Evolutionary conservation across 2,329 filamentous ascomycete species (phyloP), one percentile per base, ranked within the genome.

Genomic region (Gyromitra esculenta): DNA sequence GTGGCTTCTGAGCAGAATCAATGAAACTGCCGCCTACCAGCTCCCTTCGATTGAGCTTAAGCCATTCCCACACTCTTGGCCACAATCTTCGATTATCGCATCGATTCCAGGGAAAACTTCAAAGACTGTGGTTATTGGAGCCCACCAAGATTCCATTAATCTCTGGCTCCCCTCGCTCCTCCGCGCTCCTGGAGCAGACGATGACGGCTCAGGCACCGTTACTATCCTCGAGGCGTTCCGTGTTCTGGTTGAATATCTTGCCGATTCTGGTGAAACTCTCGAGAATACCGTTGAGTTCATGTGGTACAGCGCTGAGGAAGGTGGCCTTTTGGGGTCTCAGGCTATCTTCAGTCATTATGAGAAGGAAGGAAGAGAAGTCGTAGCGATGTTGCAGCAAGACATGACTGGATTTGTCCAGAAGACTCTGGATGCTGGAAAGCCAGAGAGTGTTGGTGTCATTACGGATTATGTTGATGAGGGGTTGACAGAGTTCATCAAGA

Each of bases 371-470:
- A 88, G 91, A 35, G 90, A 95, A 79, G 88, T 98, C 83, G 96
- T 95, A 85, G 95, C 95, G 43, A 98, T 98, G 96, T 88, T 98
- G 70, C 95, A 98, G 85, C 95, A 98, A 84, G 95, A 98, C 84
- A 98, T 98, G 95, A 97, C 93, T 0, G 95, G 95, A 18, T 97
- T 91, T 83, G 88, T 94, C 4, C 89, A 94, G 83, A 91, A 90
- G 81, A 97, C 94, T 0, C 85, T 96, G 21, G 92, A 96, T 79
- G 91, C 92, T 1, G 94, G 94, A 75, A 87, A 92, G 83, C 88
- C 90, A 4, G 95, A 97, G 86, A 91, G 90, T 59, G 92, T 98
- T 1, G 95, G 95, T 56, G 92, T 98, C 66, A 97, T 98, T 81
- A 94, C 92, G 3, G 95, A 98, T 84, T 97, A 88, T 81, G 95